A percentile compares a stretch with the other conserved stretches of the same genome.
These are phyloP conservation scores for Oldenlandia corymbosa DNA, from an alignment of 257 asterid species.

Conservation along the genomic window DNA sequence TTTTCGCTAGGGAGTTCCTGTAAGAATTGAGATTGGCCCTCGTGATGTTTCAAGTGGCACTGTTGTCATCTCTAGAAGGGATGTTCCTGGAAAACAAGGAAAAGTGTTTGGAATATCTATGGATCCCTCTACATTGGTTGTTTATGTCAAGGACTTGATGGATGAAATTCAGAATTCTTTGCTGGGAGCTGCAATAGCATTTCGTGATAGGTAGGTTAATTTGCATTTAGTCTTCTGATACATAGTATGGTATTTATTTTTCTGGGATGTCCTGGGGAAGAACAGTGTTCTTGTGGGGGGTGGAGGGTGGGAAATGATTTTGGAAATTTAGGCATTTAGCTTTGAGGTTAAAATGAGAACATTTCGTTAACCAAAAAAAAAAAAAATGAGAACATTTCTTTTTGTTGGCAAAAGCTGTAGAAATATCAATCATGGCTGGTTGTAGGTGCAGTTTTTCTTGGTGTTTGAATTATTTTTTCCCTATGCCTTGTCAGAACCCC, in stretches of 20 bases:
- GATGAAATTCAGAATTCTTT: slow-evolving; percentile 79
- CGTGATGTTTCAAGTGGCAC: slow-evolving; percentile 78
- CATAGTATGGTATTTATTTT: neutral
- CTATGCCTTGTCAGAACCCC: neutral
- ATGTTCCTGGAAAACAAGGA: slow-evolving; percentile 93
- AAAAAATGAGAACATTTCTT: no score
- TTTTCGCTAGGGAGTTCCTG: slow-evolving; percentile 79
- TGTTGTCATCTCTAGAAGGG: slow-evolving; percentile 87
- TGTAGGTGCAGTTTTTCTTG: no score
- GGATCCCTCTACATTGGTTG: slow-evolving; percentile 68
- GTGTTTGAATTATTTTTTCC: neutral
- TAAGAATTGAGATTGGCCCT: slow-evolving; percentile 94
- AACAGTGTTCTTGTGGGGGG: neutral
- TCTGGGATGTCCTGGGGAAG: neutral
- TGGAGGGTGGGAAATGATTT: no score
- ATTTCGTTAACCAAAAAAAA: no score
- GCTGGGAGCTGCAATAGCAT: slow-evolving; percentile 59
- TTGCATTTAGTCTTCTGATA: neutral
- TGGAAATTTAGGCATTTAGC: no score
- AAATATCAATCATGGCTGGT: no score
- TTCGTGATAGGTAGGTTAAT: slow-evolving; percentile 67
- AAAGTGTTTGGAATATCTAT: slow-evolving; percentile 89
- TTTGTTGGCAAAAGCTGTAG: no score
- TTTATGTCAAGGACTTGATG: slow-evolving; percentile 56
- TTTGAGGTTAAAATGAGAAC: no score